Evolutionary conservation across 148 eudicot species (phyloP), one percentile per base, ranked within the genome.

Genomic region (Pouteria glomerata): DNA sequence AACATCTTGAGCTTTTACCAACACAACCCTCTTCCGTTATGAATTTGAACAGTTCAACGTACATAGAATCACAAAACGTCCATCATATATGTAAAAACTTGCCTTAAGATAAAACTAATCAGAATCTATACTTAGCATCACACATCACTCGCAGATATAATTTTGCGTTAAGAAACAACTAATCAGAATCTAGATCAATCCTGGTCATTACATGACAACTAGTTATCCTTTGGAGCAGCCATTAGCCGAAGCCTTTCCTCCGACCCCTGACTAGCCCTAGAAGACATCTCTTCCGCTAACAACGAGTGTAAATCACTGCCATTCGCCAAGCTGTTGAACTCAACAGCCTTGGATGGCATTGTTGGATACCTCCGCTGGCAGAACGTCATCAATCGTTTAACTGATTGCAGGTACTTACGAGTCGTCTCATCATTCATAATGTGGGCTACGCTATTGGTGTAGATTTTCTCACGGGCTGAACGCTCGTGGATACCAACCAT

Each of bases 401-500:
- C 86, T 10, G 98, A 95, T 68, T 95, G 98, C 83, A 95, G 75
- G 78, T 95, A 95, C 76, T 95, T 95, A 1, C 97, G 93, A 50
- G 98, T 95, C 3, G 98, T 95, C 75, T 95, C 98, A 66, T 95
- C 98, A 27, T 95, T 95, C 98, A 91, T 95, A 52, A 95, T 81
- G 77, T 95, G 98, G 14, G 98, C 98, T 53, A 95, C 98, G 86
- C 98, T 95, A 65, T 91, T 91, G 45, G 97, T 94, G 75, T 91
- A 82, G 77, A 94, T 94, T 78, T 95, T 95, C 80, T 95, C 98
- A 45, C 98, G 98, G 12, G 98, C 98, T 27, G 97, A 95, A 86
- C 98, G 96, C 73, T 95, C 98, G 41, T 95, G 98, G 57, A 95
- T 95, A 78, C 97, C 98, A 91, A 95, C 98, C 98, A 95, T 95